Conservation (phyloP, 345 rosid species). For the Zanthoxylum bungeanum region DNA sequence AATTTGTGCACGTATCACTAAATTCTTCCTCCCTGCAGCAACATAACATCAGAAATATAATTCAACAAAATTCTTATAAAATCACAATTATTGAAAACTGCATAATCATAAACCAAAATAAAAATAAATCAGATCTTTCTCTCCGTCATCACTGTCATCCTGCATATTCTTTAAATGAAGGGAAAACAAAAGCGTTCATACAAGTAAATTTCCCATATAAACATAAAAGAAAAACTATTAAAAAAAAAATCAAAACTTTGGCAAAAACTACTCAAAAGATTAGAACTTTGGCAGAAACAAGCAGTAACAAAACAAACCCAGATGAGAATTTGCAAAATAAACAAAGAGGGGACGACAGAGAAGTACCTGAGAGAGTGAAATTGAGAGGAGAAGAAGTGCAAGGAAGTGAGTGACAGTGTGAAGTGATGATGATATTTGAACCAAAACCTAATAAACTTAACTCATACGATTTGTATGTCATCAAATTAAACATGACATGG, state of each 20-base stretch:
- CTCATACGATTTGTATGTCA: neutral
- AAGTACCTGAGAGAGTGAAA: slow-evolving; percentile 25
- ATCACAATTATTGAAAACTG: neutral
- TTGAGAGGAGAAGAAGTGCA: neutral
- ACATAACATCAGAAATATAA: neutral
- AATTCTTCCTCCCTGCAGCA: slow-evolving; percentile 33
- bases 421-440: slow-evolving; percentile 4
- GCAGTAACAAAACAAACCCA: slow-evolving; percentile 3
- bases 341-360: neutral
- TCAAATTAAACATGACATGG: neutral
- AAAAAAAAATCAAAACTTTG: neutral
- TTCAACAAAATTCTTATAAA: neutral
- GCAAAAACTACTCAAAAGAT: neutral
- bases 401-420: neutral
- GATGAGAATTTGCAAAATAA: neutral
- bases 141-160: neutral
- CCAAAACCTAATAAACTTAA: slow-evolving; percentile 15
- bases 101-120: neutral
- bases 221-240: neutral
- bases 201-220: neutral
- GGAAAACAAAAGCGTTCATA: neutral
- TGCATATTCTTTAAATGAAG: neutral
- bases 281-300: neutral
- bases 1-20: slow-evolving; percentile 20
- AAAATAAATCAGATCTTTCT: neutral